phyloP scores from a whole-genome alignment of 306 rosid species.

The Pyrus bretschneideri region DNA sequence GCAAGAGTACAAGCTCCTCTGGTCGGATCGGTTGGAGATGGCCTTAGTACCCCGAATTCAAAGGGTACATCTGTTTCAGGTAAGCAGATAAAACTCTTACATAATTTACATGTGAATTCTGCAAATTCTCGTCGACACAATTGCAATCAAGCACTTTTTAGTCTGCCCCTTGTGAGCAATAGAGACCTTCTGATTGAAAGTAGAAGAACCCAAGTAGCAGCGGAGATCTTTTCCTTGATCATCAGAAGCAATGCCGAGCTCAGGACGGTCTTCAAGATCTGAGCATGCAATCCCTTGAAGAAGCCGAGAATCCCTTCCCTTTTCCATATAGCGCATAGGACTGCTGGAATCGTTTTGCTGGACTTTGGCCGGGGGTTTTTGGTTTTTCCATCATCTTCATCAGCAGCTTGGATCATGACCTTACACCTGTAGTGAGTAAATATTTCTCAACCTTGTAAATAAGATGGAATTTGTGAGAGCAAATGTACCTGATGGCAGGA shows the following conservation, averaged over 20 bases:
- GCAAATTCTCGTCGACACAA: not conserved
- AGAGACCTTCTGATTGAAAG: conserved; percentile 72
- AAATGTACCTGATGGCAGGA: conserved; percentile 85
- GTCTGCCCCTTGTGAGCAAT: conserved; percentile 44
- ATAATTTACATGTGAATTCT: conserved; percentile 8
- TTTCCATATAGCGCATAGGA: conserved; percentile 68
- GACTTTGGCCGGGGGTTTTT: conserved; percentile 29
- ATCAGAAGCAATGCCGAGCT: conserved; percentile 94
- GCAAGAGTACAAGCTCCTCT: not conserved
- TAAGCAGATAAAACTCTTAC: not conserved
- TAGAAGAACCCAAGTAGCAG: conserved; percentile 81
- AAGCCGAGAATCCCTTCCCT: conserved; percentile 77
- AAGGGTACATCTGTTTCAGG: not conserved
- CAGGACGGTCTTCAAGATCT: conserved; percentile 91
- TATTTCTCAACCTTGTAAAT: conserved; percentile 15
- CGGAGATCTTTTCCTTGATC: conserved; percentile 94
- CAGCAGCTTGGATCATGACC: conserved; percentile 97
- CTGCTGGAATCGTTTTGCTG: conserved; percentile 46
- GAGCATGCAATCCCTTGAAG: conserved; percentile 94
- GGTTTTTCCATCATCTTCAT: conserved; percentile 35
- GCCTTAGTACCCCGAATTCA: not conserved
- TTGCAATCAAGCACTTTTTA: conserved; percentile 31
- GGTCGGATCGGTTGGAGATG: too few relatives aligned
- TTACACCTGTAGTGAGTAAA: conserved; percentile 62
- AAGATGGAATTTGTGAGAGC: conserved; percentile 13